Evolutionary conservation across 1,284 basidiomycete species (phyloP), one percentile per base, ranked within the genome.

Genomic region (Athelia psychrophila): DNA sequence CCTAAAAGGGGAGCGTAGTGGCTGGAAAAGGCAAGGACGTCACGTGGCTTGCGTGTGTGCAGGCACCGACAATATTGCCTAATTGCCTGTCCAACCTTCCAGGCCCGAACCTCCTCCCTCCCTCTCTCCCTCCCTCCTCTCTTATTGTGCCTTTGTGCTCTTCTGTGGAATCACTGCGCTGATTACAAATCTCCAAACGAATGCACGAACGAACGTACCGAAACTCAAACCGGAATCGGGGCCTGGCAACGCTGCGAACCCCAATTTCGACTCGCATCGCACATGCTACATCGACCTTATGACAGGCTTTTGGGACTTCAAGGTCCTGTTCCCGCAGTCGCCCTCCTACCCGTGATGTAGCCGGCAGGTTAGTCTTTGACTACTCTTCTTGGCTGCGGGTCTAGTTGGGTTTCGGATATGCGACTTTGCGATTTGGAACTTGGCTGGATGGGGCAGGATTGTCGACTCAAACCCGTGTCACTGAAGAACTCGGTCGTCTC

Each of bases 321-420:
- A 65, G 58, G 68, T 78, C 16, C 74, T 86, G 19, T 86, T 85
- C 65, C 69, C 71, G 22, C 64, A 76, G 24, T 74, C 76, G 10
- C 85, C 85, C 1, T 84, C 82, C 23, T 86, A 86, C 59, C 73
- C 83, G 1, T 85, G 84, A 83, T 86, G 84, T 64, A 86, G 87
- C 62, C 76, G 75, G 54, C 84, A 86, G 72, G 83, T 77, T 12
- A 25, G 60, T 55, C 55, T 54, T 40, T 44, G n/a, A 6, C 13
- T 5, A n/a, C n/a, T 30, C 27, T n/a, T n/a, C n/a, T n/a, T n/a
- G n/a, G n/a, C n/a, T n/a, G n/a, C n/a, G n/a, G n/a, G n/a, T n/a
- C n/a, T n/a, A n/a, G n/a, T n/a, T n/a, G n/a, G n/a, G n/a, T n/a
- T n/a, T n/a, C n/a, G n/a, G n/a, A n/a, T n/a, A n/a, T n/a, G n/a